Evolutionary conservation across 2,329 filamentous ascomycete species (phyloP).

Genomic region (Colletotrichum zoysiae): DNA sequence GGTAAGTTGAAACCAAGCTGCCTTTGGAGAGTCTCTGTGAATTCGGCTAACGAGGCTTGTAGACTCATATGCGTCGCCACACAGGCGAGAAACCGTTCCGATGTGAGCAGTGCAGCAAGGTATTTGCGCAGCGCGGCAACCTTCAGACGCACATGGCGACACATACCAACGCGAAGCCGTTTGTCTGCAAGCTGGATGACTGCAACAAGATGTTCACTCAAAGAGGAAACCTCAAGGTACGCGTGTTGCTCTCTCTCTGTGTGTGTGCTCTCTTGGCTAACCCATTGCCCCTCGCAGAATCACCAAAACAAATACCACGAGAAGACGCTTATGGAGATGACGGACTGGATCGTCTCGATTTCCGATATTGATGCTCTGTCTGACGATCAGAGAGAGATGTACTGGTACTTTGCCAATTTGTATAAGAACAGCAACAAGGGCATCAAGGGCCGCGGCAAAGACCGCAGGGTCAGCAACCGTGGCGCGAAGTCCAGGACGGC

Average conservation of each 20-base stretch:
- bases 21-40: no score
- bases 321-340: conserved; percentile 77
- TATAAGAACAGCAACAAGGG: conserved; percentile 99
- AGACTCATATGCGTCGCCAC: conserved; percentile 90
- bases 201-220: conserved; percentile 93
- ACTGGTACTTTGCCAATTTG: conserved; percentile 85
- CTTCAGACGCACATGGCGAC: conserved; percentile 86
- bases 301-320: conserved; percentile 96
- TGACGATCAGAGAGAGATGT: conserved; percentile 79
- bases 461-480: conserved; percentile 70
- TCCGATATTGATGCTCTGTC: conserved; percentile 73
- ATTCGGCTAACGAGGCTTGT: conserved; percentile 9
- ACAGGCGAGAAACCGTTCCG: conserved; percentile 87
- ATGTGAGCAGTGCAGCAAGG: conserved; percentile 84
- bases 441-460: conserved; percentile 94
- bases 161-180: conserved; percentile 82
- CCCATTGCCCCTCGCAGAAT: conserved; percentile 62
- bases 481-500: conserved; percentile 44
- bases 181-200: conserved; percentile 82
- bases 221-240: conserved; percentile 90
- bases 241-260: conserved; percentile 27
- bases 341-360: conserved; percentile 75
- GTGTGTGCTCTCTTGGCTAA: not conserved
- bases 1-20: conserved; percentile 58
- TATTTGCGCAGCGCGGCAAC: conserved; percentile 88